These are phyloP conservation scores for Trichophyton mentagrophytes DNA, from an alignment of 2,329 filamentous ascomycete genomes.

Conservation along the genomic window DNA sequence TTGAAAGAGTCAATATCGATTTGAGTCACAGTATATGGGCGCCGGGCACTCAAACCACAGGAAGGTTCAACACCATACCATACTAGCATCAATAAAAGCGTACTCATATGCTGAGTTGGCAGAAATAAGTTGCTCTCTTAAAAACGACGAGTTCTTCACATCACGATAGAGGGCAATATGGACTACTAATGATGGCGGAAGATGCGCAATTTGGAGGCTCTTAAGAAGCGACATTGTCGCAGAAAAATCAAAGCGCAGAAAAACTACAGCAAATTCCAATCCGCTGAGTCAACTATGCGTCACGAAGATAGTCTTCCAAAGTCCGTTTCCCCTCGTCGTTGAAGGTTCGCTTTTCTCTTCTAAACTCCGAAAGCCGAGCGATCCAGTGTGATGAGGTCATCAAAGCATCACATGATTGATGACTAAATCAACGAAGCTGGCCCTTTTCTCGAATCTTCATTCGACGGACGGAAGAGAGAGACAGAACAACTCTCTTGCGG, in stretches of 20 bases:
- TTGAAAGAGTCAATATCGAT: constrained; percentile 1
- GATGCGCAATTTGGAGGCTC: constrained; percentile 60
- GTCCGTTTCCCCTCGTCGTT: neutral
- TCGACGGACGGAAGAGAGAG: constrained; percentile 10
- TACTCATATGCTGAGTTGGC: constrained; percentile 83
- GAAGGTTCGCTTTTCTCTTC: neutral
- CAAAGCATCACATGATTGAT: constrained; percentile 5
- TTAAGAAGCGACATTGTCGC: constrained; percentile 39
- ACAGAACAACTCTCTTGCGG: neutral
- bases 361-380: neutral
- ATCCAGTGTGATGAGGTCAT: neutral
- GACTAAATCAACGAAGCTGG: constrained; percentile 3
- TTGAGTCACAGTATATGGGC: constrained; percentile 8
- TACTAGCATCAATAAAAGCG: constrained; percentile 76
- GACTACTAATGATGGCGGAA: constrained; percentile 54
- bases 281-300: neutral
- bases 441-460: constrained; percentile 29
- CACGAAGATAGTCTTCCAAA: neutral
- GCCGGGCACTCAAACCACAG: neutral
- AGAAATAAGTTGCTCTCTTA: constrained; percentile 72
- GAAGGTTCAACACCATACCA: constrained; percentile 39
- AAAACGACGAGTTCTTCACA: constrained; percentile 62
- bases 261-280: neutral
- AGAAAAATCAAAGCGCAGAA: neutral
- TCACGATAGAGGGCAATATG: constrained; percentile 64